Evolutionary conservation across 192 early-diverging fungal genomes (phyloP).

Genomic region (Pilobolus umbonatus): DNA sequence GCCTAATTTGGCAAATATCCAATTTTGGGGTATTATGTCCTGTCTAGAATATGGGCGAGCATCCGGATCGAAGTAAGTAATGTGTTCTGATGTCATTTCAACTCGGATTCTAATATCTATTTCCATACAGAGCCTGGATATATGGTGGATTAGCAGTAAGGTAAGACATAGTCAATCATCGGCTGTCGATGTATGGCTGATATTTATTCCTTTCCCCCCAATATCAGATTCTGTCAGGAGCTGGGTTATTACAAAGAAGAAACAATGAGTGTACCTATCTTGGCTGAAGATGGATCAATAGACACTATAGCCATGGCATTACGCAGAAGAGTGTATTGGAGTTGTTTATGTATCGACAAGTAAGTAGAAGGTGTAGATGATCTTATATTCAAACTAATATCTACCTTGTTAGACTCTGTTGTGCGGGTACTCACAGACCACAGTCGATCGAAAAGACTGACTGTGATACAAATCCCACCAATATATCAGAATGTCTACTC

Average conservation of each 20-base stretch:
- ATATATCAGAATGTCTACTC: constrained; percentile 13
- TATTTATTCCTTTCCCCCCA: background rate
- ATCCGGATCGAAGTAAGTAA: constrained; percentile 18
- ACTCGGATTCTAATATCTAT: background rate
- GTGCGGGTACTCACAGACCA: constrained; percentile 38
- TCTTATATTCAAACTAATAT: background rate
- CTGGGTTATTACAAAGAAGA: constrained; percentile 48
- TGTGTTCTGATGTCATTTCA: background rate
- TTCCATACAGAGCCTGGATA: constrained; percentile 38
- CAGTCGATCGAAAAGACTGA: constrained; percentile 43
- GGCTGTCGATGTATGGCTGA: background rate
- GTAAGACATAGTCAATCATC: constrained; percentile 6
- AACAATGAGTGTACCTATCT: constrained; percentile 19
- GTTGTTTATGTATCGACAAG: constrained; percentile 44
- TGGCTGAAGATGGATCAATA: constrained; percentile 39
- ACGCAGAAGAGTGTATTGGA: constrained; percentile 45
- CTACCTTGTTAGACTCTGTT: constrained; percentile 17
- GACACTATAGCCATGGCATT: constrained; percentile 32
- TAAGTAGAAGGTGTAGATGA: constrained; percentile 8
- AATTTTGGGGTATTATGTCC: constrained; percentile 34
- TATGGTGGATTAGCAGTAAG: constrained; percentile 48
- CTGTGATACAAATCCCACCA: constrained; percentile 26
- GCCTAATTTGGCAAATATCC: constrained; percentile 42
- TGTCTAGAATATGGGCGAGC: constrained; percentile 30
- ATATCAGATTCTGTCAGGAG: constrained; percentile 33